Base-by-base conservation (phyloP, 2,329 filamentous ascomycete genomes). In the Pezicula radicicola region DNA sequence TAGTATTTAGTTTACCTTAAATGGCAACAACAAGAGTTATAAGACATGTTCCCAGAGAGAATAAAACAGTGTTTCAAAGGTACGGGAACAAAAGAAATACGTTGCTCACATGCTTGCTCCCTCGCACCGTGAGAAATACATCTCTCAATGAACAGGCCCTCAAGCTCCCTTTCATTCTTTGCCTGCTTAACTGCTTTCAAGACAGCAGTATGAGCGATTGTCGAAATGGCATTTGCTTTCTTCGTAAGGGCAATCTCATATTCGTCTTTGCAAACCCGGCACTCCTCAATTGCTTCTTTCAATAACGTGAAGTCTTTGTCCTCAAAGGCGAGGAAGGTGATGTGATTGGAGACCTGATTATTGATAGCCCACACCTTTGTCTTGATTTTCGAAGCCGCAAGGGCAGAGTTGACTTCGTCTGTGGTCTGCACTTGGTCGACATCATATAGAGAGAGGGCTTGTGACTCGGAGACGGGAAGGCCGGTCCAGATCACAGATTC, bases 401-500 rank as follows among this genome's bases (percentile, higher is more conserved):
- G 70, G 15, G 83, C 79, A n/a, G 83, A 73, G 68, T 94, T 92
- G 60, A 96, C 76, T 42, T 94, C 87, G 48, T 81, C 83, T 9
- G 85, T 87, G 55, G 84, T 84, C 52, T 81, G 79, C 57, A 93
- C 90, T 35, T 83, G 76, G 67, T 97, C 93, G 57, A 95, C 83
- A 59, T 96, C 90, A 72, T 90, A 97, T 57, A 81, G 79, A 45
- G 81, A 72, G 55, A 88, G 73, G 6, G 93, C 93, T 65, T 97
- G 88, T 40, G 88, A 79, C 33, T 80, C 73, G 35, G 85, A 89
- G 55, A 95, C 75, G 0, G 93, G 94, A 15, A 97, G 79, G 12
- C 94, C 94, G 27, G 88, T 89, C 93, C 93, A 99, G 66, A 97
- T 90, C 53, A 97, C 91, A 50, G 85, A 85, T 41, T 94, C 89